phyloP scores from a whole-genome alignment of 805 yeast genomes.

The Metschnikowia kofuensis region DNA sequence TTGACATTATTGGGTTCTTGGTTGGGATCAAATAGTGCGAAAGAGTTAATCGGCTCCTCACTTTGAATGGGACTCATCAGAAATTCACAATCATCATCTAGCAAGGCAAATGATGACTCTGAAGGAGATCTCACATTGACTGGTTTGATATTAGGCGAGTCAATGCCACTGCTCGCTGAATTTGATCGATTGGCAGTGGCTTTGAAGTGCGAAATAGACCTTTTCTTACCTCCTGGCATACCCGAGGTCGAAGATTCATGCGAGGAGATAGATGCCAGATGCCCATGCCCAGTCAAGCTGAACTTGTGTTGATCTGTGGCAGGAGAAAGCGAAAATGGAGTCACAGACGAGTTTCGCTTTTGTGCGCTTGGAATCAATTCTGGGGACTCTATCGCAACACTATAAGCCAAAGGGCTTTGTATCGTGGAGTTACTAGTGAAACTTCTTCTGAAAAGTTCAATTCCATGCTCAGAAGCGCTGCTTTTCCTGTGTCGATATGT shows the following conservation, averaged over 20 bases:
- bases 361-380: slow-evolving; percentile 19
- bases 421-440: slow-evolving; percentile 12
- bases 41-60: slow-evolving; percentile 26
- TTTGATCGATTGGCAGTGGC: slow-evolving; percentile 21
- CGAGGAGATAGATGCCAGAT: slow-evolving; percentile 13
- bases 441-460: slow-evolving; percentile 37
- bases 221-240: slow-evolving; percentile 13
- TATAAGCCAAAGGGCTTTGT: slow-evolving; percentile 27
- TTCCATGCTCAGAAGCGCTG: slow-evolving; percentile 41
- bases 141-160: slow-evolving; percentile 51
- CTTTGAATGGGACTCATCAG: slow-evolving; percentile 28
- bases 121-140: slow-evolving; percentile 48
- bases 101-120: slow-evolving; percentile 54
- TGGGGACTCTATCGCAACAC: slow-evolving; percentile 15
- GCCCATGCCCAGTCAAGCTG: slow-evolving; percentile 7
- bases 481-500: slow-evolving; percentile 40
- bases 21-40: slow-evolving; percentile 75
- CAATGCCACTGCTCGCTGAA: slow-evolving; percentile 41
- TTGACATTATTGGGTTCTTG: slow-evolving; percentile 44
- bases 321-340: slow-evolving; percentile 45
- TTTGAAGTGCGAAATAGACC: slow-evolving; percentile 17
- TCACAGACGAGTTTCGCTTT: slow-evolving; percentile 40
- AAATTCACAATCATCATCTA: slow-evolving; percentile 46
- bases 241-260: slow-evolving; percentile 11
- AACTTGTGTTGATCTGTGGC: slow-evolving; percentile 27